Conservation (phyloP, 2,329 filamentous ascomycete species). For the Lojkania enalia region DNA sequence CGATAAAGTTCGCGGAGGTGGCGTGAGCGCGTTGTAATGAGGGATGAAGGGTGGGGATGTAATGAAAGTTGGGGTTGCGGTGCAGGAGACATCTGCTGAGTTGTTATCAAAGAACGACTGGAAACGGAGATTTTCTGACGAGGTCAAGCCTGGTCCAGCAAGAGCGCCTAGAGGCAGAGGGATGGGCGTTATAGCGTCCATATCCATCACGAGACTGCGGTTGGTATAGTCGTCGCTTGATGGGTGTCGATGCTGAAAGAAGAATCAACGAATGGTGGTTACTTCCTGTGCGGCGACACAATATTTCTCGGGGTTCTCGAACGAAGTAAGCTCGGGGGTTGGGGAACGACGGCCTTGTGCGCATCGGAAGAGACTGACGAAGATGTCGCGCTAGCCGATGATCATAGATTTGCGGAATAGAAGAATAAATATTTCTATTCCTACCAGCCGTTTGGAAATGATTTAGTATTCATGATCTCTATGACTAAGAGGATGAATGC, state of each 20-base stretch:
- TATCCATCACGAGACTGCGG: neutral
- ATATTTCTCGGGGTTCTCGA: slow-evolving; percentile 22
- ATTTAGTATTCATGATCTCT: slow-evolving; percentile 4
- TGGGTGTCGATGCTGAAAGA: slow-evolving; percentile 7
- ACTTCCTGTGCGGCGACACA: slow-evolving; percentile 1
- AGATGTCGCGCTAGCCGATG: slow-evolving; percentile 27
- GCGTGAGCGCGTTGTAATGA: neutral
- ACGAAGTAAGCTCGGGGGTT: slow-evolving; percentile 21
- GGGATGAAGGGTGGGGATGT: neutral
- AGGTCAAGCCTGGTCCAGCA: too few species aligned
- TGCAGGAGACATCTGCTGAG: neutral
- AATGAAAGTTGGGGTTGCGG: neutral
- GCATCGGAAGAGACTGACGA: slow-evolving; percentile 15
- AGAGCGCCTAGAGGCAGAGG: neutral
- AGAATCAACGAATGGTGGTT: slow-evolving; percentile 1
- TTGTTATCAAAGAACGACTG: neutral
- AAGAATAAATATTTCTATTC: slow-evolving; percentile 43
- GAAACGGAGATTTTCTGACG: neutral
- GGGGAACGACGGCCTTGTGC: slow-evolving; percentile 11
- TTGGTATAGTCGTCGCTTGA: slow-evolving; percentile 2
- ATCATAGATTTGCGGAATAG: slow-evolving; percentile 32
- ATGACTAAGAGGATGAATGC: neutral
- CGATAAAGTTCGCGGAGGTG: neutral
- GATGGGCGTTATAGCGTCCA: neutral
- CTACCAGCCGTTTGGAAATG: slow-evolving; percentile 31